These are phyloP conservation scores for Ascoidea rubescens DNA, from an alignment of 805 yeast genomes.

Conservation along the genomic window DNA sequence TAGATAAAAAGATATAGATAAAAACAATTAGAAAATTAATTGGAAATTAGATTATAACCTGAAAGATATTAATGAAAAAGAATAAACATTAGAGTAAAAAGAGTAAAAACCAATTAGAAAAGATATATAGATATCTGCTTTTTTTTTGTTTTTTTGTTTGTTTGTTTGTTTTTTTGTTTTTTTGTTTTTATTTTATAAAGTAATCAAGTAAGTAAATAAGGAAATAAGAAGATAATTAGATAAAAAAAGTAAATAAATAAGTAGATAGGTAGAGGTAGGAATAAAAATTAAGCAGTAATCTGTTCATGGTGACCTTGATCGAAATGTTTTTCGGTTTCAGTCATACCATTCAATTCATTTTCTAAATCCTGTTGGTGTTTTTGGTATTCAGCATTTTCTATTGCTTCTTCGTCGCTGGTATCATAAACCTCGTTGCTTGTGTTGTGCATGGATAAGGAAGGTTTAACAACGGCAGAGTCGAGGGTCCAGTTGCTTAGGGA, in stretches of 20 bases:
- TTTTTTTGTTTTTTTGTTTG: no score
- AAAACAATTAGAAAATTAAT: no score
- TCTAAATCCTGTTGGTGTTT: conserved; percentile 40
- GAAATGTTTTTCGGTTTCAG: conserved; percentile 7
- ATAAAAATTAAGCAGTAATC: background rate
- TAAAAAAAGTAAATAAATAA: no score
- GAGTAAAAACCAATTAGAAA: no score
- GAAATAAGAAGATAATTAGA: background rate
- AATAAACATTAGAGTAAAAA: no score
- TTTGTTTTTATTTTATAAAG: no score
- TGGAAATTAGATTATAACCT: background rate
- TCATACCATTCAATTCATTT: conserved; percentile 18
- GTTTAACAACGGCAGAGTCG: conserved; percentile 71
- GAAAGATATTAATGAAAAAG: no score
- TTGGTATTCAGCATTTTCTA: conserved; percentile 29
- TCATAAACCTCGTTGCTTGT: conserved; percentile 43
- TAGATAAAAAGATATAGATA: background rate
- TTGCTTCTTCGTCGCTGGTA: conserved; percentile 30
- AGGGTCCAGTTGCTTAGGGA: conserved; percentile 78
- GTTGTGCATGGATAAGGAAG: conserved; percentile 56
- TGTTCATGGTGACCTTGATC: background rate
- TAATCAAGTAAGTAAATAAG: no score
- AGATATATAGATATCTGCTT: no score
- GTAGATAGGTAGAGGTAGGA: background rate
- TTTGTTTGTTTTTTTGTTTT: no score